A percentile compares a stretch with the other conserved stretches of the same genome.
Evolutionary conservation across 148 eudicot genomes (phyloP).

Genomic region (Cornus suecica): DNA sequence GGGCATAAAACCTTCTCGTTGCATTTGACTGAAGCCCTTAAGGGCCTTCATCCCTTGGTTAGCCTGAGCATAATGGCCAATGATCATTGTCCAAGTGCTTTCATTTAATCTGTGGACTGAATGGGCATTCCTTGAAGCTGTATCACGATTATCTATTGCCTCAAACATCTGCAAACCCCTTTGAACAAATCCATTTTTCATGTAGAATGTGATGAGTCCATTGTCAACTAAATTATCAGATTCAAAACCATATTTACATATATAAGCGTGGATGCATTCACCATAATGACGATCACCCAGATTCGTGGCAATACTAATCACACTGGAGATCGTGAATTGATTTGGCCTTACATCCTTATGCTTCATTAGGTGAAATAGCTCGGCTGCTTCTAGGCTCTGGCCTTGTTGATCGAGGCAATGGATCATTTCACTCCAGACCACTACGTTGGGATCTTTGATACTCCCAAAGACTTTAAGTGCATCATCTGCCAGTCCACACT

Average conservation of each 20-base stretch:
- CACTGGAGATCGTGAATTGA: slow-evolving; percentile 37
- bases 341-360: slow-evolving; percentile 31
- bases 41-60: slow-evolving; percentile 26
- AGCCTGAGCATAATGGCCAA: slow-evolving; percentile 24
- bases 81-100: slow-evolving; percentile 29
- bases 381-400: slow-evolving; percentile 32
- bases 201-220: slow-evolving; percentile 30
- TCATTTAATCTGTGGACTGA: slow-evolving; percentile 20
- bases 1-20: slow-evolving; percentile 21
- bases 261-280: slow-evolving; percentile 34
- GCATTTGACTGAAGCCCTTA: slow-evolving; percentile 27
- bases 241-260: slow-evolving; percentile 30
- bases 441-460: slow-evolving; percentile 31
- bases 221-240: slow-evolving; percentile 25
- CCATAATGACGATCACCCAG: slow-evolving; percentile 21
- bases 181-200: slow-evolving; percentile 10
- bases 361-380: slow-evolving; percentile 34
- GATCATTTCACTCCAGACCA: slow-evolving; percentile 44
- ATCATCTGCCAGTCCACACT: slow-evolving; percentile 32
- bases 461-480: slow-evolving; percentile 32
- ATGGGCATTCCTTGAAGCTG: slow-evolving; percentile 31
- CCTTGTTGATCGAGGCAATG: slow-evolving; percentile 44
- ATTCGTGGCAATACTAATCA: slow-evolving; percentile 35
- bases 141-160: slow-evolving; percentile 19
- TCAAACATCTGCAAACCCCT: slow-evolving; percentile 20